phyloP scores from a whole-genome alignment of 2,329 filamentous ascomycete species.

The Colletotrichum gloeosporioides region DNA sequence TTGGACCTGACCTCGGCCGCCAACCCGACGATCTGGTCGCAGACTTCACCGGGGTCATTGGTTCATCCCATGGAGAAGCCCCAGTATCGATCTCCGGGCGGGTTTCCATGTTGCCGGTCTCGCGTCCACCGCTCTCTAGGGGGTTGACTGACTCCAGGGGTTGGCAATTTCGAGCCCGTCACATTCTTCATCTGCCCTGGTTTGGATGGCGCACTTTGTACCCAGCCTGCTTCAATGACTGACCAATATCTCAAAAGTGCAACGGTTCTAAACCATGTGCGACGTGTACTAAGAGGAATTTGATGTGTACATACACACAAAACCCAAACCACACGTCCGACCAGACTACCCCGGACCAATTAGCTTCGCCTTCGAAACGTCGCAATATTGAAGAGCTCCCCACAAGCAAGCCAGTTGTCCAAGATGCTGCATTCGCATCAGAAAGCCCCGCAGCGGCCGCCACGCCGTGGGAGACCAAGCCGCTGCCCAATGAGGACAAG shows the following conservation, averaged over 20 bases:
- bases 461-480: conserved; percentile 11
- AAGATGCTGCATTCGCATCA: neutral
- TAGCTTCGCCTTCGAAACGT: conserved; percentile 21
- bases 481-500: conserved; percentile 3
- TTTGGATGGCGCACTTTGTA: neutral
- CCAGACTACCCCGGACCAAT: conserved; percentile 7
- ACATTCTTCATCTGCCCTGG: neutral
- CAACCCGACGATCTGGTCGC: conserved; percentile 11
- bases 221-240: neutral
- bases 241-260: conserved; percentile 24
- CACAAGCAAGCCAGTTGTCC: neutral
- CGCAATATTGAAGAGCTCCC: conserved; percentile 18
- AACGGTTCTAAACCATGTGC: conserved; percentile 27
- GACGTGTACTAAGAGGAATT: conserved; percentile 26
- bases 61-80: conserved; percentile 1
- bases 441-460: conserved; percentile 8
- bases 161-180: conserved; percentile 6
- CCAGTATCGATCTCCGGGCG: neutral
- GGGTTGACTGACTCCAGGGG: neutral
- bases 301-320: conserved; percentile 25
- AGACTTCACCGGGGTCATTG: neutral
- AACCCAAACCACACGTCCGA: conserved; percentile 6
- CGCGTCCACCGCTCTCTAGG: neutral
- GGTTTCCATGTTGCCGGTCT: conserved; percentile 5
- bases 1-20: neutral